Evolutionary conservation across 148 eudicot species (phyloP), one percentile per base, ranked within the genome.

Genomic region (Rhododendron henanense): DNA sequence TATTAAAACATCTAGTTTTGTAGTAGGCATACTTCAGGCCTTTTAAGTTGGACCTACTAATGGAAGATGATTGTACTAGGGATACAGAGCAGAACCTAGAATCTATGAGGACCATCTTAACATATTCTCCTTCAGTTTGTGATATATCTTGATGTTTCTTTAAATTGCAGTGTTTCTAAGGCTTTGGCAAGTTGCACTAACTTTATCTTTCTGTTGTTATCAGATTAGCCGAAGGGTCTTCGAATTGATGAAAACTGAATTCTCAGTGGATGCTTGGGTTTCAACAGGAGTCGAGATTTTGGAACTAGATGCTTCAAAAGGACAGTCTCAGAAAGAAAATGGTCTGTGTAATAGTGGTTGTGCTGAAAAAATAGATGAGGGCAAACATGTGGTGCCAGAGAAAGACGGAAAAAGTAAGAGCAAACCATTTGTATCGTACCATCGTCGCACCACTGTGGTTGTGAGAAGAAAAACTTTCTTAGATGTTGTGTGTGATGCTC

Each of bases 201-300:
- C 19, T 3, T 33, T 45, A 9, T 76, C 39, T 84, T 67, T 84
- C 16, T 85, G 21, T 53, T 76, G 73, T 86, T 83, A 83, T 74
- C 91, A 97, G 99, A 97, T 97, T 81, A 97, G 99, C 92, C 90
- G 90, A 89, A 90, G 94, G 89, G 96, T 95, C 65, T 95, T 97
- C 89, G 98, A 95, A 84, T 79, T 90, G 90, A 91, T 95, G 88
- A 97, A 91, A 90, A 87, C 81, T 87, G 93, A 87, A 88, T 87
- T 87, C 86, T 83, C 87, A 28, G 92, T 77, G 65, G 93, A 93
- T 82, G 88, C 87, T 84, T 80, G 85, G 73, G 84, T 78, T 86
- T 47, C 90, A 33, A 82, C 88, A 10, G 87, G 90, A 80, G 45
- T 59, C 39, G 92, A 88, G 45, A 78, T 78, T 28, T 83, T 87